Evolutionary conservation across 2,329 filamentous ascomycete species (phyloP).

Genomic region (Xylaria sp.): DNA sequence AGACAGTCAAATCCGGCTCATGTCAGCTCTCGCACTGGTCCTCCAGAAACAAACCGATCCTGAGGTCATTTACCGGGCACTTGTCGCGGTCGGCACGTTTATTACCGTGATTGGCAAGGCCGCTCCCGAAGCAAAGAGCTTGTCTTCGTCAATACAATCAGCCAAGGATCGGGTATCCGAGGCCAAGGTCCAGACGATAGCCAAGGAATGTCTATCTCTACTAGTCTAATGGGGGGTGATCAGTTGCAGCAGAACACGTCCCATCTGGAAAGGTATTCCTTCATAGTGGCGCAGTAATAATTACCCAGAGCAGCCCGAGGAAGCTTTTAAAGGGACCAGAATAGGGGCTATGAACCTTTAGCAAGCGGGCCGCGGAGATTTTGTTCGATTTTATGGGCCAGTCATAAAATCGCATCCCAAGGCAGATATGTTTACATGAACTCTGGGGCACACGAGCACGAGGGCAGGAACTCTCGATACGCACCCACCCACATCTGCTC

Average conservation of each 20-base stretch:
- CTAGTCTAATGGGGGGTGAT: constrained; percentile 22
- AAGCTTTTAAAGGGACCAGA: too few relatives aligned
- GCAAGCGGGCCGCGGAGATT: too few relatives aligned
- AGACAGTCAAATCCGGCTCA: constrained; percentile 45
- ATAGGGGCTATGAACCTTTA: too few relatives aligned
- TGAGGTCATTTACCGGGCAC: constrained; percentile 74
- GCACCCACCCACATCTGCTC: too few relatives aligned
- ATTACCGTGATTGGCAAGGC: constrained; percentile 51
- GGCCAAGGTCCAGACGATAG: constrained; percentile 43
- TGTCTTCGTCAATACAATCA: constrained; percentile 40
- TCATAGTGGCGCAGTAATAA: too few relatives aligned
- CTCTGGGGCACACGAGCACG: neutral
- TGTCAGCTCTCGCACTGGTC: constrained; percentile 58
- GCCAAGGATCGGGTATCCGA: constrained; percentile 44
- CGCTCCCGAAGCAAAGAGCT: constrained; percentile 38
- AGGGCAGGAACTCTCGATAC: neutral
- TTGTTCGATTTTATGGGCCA: neutral
- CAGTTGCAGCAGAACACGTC: neutral
- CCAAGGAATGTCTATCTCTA: constrained; percentile 42
- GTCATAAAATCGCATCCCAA: neutral
- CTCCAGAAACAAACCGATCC: constrained; percentile 65
- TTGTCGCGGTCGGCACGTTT: constrained; percentile 80
- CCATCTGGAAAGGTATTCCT: neutral
- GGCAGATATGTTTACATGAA: neutral
- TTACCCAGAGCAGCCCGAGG: too few relatives aligned